Percentiles rank a stretch among this genome's conserved stretches.
phyloP scores from a whole-genome alignment of 108 stramenopile species.

The Licmophora abbreviata region DNA sequence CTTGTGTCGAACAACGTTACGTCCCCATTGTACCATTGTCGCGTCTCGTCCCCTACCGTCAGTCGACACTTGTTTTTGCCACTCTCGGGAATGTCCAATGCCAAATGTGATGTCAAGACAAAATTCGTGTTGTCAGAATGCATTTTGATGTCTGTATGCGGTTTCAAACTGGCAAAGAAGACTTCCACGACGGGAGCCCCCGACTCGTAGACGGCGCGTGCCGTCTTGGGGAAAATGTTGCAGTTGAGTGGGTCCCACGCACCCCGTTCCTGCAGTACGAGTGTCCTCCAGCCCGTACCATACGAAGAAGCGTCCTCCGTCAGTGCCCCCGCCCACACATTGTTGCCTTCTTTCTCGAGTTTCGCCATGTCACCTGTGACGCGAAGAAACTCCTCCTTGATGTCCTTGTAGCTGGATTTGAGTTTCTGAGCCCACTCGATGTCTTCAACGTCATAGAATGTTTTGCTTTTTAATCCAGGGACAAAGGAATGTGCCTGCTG shows the following conservation, averaged over 20 bases:
- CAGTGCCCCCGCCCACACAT: conserved; percentile 78
- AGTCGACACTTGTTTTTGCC: conserved; percentile 73
- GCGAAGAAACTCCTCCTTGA: conserved; percentile 70
- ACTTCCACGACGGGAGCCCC: conserved; percentile 79
- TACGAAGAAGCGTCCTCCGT: conserved; percentile 62
- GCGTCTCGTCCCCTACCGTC: conserved; percentile 67
- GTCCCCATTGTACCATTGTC: conserved; percentile 81
- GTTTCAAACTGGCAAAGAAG: conserved; percentile 87
- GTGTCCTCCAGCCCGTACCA: conserved; percentile 86
- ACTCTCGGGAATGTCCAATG: conserved; percentile 72
- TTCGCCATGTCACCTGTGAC: conserved; percentile 41
- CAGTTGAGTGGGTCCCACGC: conserved; percentile 81
- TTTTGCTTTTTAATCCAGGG: conserved; percentile 49
- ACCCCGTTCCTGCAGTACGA: conserved; percentile 85
- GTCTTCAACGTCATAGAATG: conserved; percentile 59
- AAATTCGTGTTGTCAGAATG: conserved; percentile 85
- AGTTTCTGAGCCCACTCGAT: conserved; percentile 56
- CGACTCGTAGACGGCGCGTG: conserved; percentile 46
- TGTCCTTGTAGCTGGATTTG: conserved; percentile 39
- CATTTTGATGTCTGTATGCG: conserved; percentile 37
- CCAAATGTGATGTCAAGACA: conserved; percentile 84
- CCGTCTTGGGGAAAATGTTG: conserved; percentile 75
- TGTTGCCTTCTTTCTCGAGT: conserved; percentile 60
- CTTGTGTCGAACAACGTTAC: conserved; percentile 80
- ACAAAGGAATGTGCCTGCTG: conserved; percentile 79